Percentiles rank a stretch among this genome's conserved stretches.
Conservation (phyloP, 83 land plant genomes). For the Isoetes engelmannii region DNA sequence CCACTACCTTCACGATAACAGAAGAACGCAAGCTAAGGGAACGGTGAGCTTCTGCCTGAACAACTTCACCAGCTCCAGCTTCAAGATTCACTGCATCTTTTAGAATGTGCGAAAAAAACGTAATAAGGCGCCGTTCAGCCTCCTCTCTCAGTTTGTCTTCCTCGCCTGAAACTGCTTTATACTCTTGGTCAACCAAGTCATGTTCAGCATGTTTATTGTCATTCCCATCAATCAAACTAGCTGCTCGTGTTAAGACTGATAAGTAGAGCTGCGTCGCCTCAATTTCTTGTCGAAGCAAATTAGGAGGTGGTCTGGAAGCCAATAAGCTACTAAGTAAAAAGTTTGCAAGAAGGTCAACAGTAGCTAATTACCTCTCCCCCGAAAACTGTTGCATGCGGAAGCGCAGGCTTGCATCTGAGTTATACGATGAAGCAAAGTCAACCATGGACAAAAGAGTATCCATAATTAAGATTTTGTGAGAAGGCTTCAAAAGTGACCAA, state of each 20-base stretch:
- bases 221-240: conserved; percentile 1
- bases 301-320: conserved; percentile 67
- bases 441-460: conserved; percentile 64
- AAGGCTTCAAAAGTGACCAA: conserved; percentile 56
- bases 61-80: conserved; percentile 50
- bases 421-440: conserved; percentile 86
- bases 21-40: conserved; percentile 72
- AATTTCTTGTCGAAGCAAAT: conserved; percentile 79
- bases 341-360: neutral
- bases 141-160: conserved; percentile 39
- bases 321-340: neutral
- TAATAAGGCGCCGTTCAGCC: conserved; percentile 73
- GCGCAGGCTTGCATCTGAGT: conserved; percentile 69
- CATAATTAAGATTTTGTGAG: conserved; percentile 73
- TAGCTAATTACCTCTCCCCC: conserved; percentile 48
- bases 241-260: conserved; percentile 57
- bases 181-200: no score
- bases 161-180: conserved; percentile 5
- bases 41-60: conserved; percentile 50
- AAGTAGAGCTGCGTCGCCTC: conserved; percentile 77
- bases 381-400: conserved; percentile 63
- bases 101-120: conserved; percentile 73
- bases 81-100: conserved; percentile 66
- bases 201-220: no score
- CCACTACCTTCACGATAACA: conserved; percentile 67